phyloP scores from a whole-genome alignment of 148 eudicot species.

The Drosera capensis region DNA sequence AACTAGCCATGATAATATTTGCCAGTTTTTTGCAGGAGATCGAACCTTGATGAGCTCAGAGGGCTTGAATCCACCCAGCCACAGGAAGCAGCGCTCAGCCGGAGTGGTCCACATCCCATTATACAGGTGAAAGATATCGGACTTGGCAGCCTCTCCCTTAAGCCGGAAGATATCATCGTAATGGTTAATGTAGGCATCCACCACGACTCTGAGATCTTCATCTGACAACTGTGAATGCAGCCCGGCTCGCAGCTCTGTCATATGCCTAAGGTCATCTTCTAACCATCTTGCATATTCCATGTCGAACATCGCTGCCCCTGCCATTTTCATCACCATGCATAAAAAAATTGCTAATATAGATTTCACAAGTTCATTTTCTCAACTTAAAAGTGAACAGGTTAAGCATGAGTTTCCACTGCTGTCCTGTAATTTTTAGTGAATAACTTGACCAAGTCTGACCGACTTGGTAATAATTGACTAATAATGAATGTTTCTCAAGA shows the following conservation, averaged over 20 bases:
- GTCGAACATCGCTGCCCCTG: conserved; percentile 89
- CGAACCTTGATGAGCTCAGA: conserved; percentile 91
- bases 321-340: background rate
- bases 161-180: conserved; percentile 72
- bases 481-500: background rate
- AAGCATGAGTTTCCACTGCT: no score
- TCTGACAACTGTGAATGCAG: conserved; percentile 79
- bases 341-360: background rate
- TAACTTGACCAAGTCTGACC: no score
- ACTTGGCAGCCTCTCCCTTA: conserved; percentile 62
- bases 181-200: conserved; percentile 71
- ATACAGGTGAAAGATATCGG: conserved; percentile 80
- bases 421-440: no score
- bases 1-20: no score
- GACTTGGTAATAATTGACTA: no score
- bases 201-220: conserved; percentile 48
- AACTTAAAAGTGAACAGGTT: background rate
- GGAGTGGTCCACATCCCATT: conserved; percentile 93
- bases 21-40: no score
- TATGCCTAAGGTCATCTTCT: conserved; percentile 83
- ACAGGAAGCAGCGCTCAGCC: conserved; percentile 94
- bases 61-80: conserved; percentile 98
- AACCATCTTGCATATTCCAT: conserved; percentile 95
- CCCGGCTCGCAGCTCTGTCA: conserved; percentile 67
- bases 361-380: background rate